Base-by-base conservation (phyloP, 768 basidiomycete species). In the Kwoniella mangroviensis region DNA sequence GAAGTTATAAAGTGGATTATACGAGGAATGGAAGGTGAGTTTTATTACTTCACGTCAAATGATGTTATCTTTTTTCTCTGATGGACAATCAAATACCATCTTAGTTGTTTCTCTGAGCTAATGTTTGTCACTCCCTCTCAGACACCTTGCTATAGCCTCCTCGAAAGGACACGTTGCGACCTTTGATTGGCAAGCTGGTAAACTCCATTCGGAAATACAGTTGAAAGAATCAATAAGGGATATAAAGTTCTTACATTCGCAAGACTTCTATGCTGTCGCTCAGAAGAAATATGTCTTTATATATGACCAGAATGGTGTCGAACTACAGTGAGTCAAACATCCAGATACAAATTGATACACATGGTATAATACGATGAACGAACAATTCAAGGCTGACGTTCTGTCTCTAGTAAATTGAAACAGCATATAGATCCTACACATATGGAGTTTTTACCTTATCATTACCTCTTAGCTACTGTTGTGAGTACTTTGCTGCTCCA, bases 251-350 rank as follows among this genome's bases (percentile, higher is more conserved):
- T 84, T 99, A 7, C 95, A 98, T 79, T 92, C 96, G 73, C 92
- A 97, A 62, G 90, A 92, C 0, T 92, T 90, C 83, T 94, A 91
- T 78, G 96, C 96, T 1, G 94, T 97, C 10, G 96, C 96, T 0
- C 96, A 99, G 84, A 92, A 93, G 83, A 92, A 94, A 86, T 92
- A 96, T 80, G 92, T 91, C 19, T 99, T 92, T 83, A 93, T 99
- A 55, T 98, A 99, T 73, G 97, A 98, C 83, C 88, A 90, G 41
- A 88, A 93, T 74, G 96, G 97, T 22, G 91, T 97, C 15, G 97
- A 98, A 81, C 83, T 99, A 4, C 97, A 98, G 83, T 84, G 65
- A 73, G 83, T 81, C 87, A 7, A 3, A 22, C 11, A 17, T 42
- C 42, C n/a, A n/a, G n/a, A n/a, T n/a, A n/a, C n/a, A n/a, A n/a